Base-by-base conservation (phyloP, 305 asterid species). In the Fraxinus greggii region DNA sequence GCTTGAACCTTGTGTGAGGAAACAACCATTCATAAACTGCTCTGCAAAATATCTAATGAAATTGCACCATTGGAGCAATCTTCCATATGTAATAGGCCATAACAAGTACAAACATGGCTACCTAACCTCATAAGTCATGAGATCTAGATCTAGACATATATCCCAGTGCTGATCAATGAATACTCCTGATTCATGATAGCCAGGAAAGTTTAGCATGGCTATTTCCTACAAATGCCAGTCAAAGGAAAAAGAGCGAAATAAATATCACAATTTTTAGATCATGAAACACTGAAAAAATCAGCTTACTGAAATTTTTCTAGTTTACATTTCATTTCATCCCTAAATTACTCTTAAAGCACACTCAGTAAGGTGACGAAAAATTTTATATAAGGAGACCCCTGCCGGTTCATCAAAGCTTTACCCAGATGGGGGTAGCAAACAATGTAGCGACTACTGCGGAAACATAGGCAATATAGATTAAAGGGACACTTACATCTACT, bases 121-220 rank as follows among this genome's bases (percentile, higher is more conserved):
- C 17, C 32, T 75, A 28, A 38, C 75, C 42, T 73, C 81, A 61
- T 35, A 96, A 15, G 98, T 93, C 99, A 94, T 94, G 89, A 91
- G 92, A 89, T 94, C 99, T 56, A 93, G 91, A 81, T 94, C 99
- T 95, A 96, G 85, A 1, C 98, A 95, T 97, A 94, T 90, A 75
- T 93, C 98, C 76, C 94, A 82, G 83, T 91, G 97, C 84, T 88
- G 98, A 88, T 95, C 98, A 78, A 77, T 40, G 36, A 89, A 77
- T 84, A 86, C 94, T 36, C 88, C 89, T 40, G 81, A 85, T 77
- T 88, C 97, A 75, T 86, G 91, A 83, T 91, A 90, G 70, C 90
- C 94, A 69, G 95, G 93, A 87, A 90, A 85, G 81, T 93, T 98
- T 77, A 94, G 86, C 74, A 94, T 91, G 19, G 97, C 92, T 33